phyloP scores from a whole-genome alignment of 2,329 filamentous ascomycete species.

The Hirsutella rhossiliensis region DNA sequence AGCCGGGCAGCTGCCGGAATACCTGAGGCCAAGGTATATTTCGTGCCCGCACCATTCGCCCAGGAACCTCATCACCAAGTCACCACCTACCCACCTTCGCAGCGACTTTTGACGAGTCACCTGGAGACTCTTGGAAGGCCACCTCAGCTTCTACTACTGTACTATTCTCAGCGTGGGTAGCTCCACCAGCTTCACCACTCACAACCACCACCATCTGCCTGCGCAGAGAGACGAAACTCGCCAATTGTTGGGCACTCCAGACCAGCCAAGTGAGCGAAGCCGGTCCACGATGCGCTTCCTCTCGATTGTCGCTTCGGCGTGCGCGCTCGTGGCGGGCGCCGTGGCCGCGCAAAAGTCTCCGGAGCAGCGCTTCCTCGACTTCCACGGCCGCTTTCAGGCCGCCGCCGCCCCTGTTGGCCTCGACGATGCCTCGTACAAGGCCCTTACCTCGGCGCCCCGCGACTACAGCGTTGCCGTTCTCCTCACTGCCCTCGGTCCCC shows the following conservation, averaged over 20 bases:
- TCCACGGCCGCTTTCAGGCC: conserved; percentile 53
- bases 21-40: neutral
- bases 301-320: conserved; percentile 47
- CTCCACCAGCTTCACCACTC: neutral
- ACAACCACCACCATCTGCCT: neutral
- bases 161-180: conserved; percentile 1
- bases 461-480: conserved; percentile 78
- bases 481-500: conserved; percentile 71
- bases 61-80: neutral
- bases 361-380: conserved; percentile 56
- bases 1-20: neutral
- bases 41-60: neutral
- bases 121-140: too few species aligned
- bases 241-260: neutral
- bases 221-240: neutral
- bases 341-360: conserved; percentile 53
- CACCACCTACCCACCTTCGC: neutral
- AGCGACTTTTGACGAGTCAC: neutral
- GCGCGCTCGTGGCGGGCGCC: conserved; percentile 48
- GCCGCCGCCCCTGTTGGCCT: conserved; percentile 59
- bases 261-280: neutral
- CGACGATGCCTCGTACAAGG: conserved; percentile 60
- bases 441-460: conserved; percentile 63
- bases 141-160: conserved; percentile 19
- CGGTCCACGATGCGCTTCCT: conserved; percentile 50